phyloP scores from a whole-genome alignment of 208 protist species.

The Trypanosoma cruzi region DNA sequence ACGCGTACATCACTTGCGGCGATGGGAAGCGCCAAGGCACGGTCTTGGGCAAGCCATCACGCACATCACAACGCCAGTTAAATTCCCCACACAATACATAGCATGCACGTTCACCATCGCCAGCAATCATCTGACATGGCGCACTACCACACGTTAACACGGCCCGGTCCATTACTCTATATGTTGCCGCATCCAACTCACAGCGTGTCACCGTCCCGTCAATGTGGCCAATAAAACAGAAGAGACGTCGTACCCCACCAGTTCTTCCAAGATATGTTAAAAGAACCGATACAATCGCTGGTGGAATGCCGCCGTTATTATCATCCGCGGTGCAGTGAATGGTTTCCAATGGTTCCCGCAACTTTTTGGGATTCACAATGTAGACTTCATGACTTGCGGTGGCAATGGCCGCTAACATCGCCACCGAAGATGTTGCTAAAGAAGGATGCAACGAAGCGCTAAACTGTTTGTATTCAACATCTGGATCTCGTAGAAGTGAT shows the following conservation, averaged over 20 bases:
- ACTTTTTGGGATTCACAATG: slow-evolving; percentile 57
- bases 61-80: slow-evolving; percentile 73
- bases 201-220: slow-evolving; percentile 71
- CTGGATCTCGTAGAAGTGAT: slow-evolving; percentile 54
- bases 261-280: slow-evolving; percentile 63
- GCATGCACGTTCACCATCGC: slow-evolving; percentile 71
- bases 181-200: slow-evolving; percentile 59
- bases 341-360: slow-evolving; percentile 70
- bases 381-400: slow-evolving; percentile 68
- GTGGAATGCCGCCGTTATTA: slow-evolving; percentile 6
- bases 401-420: slow-evolving; percentile 73
- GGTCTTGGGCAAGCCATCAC: slow-evolving; percentile 55
- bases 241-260: slow-evolving; percentile 38
- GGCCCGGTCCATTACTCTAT: slow-evolving; percentile 52
- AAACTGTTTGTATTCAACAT: slow-evolving; percentile 18
- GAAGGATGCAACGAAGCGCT: neutral
- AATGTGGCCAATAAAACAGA: slow-evolving; percentile 75
- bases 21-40: slow-evolving; percentile 74
- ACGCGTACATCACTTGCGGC: slow-evolving; percentile 56
- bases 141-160: slow-evolving; percentile 54
- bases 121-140: slow-evolving; percentile 69
- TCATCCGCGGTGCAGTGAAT: slow-evolving; percentile 36
- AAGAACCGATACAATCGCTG: slow-evolving; percentile 69
- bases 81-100: slow-evolving; percentile 68
- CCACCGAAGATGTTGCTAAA: too few relatives aligned